A percentile compares a stretch with the other conserved stretches of the same genome.
Conservation (phyloP, 768 basidiomycete species). For the Chalciporus chontae region DNA sequence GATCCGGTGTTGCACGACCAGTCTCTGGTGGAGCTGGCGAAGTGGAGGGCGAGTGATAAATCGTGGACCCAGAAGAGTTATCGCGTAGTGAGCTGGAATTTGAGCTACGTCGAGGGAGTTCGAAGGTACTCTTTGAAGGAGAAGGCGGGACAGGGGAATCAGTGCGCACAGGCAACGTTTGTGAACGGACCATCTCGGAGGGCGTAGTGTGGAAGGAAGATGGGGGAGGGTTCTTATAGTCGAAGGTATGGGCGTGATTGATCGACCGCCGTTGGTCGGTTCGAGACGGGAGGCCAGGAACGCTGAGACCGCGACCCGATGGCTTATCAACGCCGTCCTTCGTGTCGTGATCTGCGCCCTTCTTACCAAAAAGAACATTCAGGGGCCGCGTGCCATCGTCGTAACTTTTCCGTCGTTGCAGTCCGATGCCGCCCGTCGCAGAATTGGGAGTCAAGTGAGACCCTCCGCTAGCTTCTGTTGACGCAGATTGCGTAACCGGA, state of each 20-base stretch:
- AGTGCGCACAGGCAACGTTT: conserved; percentile 23
- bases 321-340: conserved; percentile 7
- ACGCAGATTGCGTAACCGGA: conserved; percentile 15
- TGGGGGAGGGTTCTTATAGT: conserved; percentile 10
- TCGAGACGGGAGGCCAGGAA: conserved; percentile 32
- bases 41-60: conserved; percentile 38
- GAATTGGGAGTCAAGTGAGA: conserved; percentile 24
- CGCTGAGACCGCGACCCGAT: conserved; percentile 17
- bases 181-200: conserved; percentile 31
- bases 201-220: conserved; percentile 13
- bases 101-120: conserved; percentile 19
- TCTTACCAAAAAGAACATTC: conserved; percentile 30
- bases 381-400: conserved; percentile 43
- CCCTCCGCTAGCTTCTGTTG: conserved; percentile 2
- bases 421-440: conserved; percentile 5
- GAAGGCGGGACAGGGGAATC: conserved; percentile 23
- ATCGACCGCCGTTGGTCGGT: conserved; percentile 52
- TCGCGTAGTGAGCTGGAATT: conserved; percentile 27
- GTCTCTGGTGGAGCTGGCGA: conserved; percentile 33
- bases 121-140: conserved; percentile 14
- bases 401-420: conserved; percentile 40
- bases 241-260: conserved; percentile 42
- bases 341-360: conserved; percentile 8
- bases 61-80: conserved; percentile 23
- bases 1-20: conserved; percentile 37